Conservation (phyloP, 2,329 filamentous ascomycete species). For the Colletotrichum echinochloae region DNA sequence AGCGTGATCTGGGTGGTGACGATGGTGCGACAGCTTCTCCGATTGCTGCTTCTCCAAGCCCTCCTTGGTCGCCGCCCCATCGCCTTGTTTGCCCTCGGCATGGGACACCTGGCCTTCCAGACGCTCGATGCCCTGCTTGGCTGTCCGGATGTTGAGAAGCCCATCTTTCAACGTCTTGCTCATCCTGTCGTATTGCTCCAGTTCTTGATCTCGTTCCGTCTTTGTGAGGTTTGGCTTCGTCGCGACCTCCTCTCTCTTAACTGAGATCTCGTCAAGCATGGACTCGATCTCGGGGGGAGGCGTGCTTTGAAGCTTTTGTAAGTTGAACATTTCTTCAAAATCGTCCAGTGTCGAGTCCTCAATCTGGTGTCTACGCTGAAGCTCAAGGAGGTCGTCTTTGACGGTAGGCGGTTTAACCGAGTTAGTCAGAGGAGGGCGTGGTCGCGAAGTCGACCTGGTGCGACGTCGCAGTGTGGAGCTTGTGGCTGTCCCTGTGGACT, state of each 20-base stretch:
- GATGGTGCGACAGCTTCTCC: constrained; percentile 16
- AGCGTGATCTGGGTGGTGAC: constrained; percentile 4
- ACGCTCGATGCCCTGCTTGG: constrained; percentile 69
- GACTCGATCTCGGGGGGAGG: constrained; percentile 39
- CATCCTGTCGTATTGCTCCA: constrained; percentile 62
- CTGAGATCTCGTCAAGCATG: constrained; percentile 40
- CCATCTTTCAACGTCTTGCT: constrained; percentile 64
- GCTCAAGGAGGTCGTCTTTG: constrained; percentile 66
- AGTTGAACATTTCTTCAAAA: constrained; percentile 61
- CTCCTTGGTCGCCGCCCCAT: not conserved
- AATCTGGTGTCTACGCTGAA: constrained; percentile 65
- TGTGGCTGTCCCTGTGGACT: constrained; percentile 41
- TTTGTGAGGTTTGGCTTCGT: constrained; percentile 39
- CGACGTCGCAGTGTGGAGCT: constrained; percentile 44
- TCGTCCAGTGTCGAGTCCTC: constrained; percentile 72
- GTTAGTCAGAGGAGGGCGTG: constrained; percentile 62
- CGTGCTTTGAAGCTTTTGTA: constrained; percentile 13
- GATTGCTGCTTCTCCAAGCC: constrained; percentile 26
- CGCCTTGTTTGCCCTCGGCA: constrained; percentile 46
- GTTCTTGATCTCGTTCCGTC: constrained; percentile 53
- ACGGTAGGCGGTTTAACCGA: constrained; percentile 66
- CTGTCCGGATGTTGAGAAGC: constrained; percentile 64
- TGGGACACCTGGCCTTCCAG: constrained; percentile 65
- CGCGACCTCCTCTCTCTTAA: constrained; percentile 39
- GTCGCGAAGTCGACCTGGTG: constrained; percentile 56